Evolutionary conservation across 192 early-diverging fungal species (phyloP).

Genomic region (Dispira parvispora): DNA sequence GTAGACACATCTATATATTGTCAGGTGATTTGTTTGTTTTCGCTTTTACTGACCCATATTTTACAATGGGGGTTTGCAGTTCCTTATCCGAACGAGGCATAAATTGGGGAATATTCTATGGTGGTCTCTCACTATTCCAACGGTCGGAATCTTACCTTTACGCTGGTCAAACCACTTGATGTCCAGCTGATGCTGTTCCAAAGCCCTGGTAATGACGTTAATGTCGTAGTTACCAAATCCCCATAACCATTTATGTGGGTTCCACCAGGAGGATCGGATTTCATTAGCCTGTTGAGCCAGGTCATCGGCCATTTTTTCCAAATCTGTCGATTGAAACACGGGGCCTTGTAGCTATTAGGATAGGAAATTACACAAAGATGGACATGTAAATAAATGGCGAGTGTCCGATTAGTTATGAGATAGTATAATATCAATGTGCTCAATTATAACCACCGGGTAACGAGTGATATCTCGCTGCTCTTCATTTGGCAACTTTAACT

Average conservation of each 20-base stretch:
- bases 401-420: not conserved
- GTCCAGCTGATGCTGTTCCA: slow-evolving; percentile 20
- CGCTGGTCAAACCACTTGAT: slow-evolving; percentile 25
- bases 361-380: not conserved
- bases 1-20: not conserved
- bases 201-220: slow-evolving; percentile 24
- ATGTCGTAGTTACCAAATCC: slow-evolving; percentile 32
- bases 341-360: slow-evolving; percentile 21
- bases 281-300: slow-evolving; percentile 20
- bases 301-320: slow-evolving; percentile 25
- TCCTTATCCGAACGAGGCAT: no score
- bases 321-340: slow-evolving; percentile 20
- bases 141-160: slow-evolving; percentile 16
- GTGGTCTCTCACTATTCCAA: not conserved
- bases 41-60: no score
- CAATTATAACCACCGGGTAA: not conserved
- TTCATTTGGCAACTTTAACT: not conserved
- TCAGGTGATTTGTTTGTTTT: no score
- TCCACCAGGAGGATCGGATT: slow-evolving; percentile 20
- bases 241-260: slow-evolving; percentile 24
- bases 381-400: not conserved
- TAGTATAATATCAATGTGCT: not conserved
- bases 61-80: no score
- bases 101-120: no score
- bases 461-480: not conserved